These are phyloP conservation scores for Mytilinidion resinicola DNA, from an alignment of 495 filamentous ascomycete genomes.

Conservation along the genomic window DNA sequence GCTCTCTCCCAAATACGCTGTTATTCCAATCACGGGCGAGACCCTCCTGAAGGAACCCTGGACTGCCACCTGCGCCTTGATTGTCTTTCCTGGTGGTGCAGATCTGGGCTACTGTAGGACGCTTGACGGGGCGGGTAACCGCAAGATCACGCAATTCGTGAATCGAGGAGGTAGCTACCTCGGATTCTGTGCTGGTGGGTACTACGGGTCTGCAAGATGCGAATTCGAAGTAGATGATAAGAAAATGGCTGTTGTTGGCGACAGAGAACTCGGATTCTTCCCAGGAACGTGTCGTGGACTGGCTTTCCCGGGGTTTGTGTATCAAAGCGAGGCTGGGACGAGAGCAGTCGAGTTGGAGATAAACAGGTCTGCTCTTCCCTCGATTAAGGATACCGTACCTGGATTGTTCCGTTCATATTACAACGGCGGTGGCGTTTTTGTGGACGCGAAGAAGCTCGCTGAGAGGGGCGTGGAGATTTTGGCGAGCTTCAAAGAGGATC, in stretches of 20 bases:
- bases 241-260: conserved; percentile 76
- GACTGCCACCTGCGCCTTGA: conserved; percentile 74
- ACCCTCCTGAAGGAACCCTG: conserved; percentile 88
- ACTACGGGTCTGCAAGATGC: conserved; percentile 73
- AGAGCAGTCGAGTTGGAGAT: conserved; percentile 64
- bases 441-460: conserved; percentile 59
- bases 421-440: conserved; percentile 95
- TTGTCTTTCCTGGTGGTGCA: conserved; percentile 92
- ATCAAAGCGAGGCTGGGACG: conserved; percentile 82
- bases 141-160: conserved; percentile 75
- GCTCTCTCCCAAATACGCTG: conserved; percentile 88
- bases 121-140: conserved; percentile 83
- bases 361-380: conserved; percentile 52
- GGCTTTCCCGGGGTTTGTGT: conserved; percentile 86
- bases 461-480: conserved; percentile 69
- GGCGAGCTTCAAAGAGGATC: conserved; percentile 66
- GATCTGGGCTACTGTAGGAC: conserved; percentile 86
- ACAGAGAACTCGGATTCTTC: conserved; percentile 82
- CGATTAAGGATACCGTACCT: conserved; percentile 43
- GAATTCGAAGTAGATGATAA: conserved; percentile 88
- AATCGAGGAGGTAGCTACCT: conserved; percentile 79
- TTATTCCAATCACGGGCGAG: conserved; percentile 72
- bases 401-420: conserved; percentile 73
- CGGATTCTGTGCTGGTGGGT: conserved; percentile 91
- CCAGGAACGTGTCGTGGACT: conserved; percentile 78